Base-by-base conservation (phyloP, 441 rosid species). In the Erysimum pusillum region DNA sequence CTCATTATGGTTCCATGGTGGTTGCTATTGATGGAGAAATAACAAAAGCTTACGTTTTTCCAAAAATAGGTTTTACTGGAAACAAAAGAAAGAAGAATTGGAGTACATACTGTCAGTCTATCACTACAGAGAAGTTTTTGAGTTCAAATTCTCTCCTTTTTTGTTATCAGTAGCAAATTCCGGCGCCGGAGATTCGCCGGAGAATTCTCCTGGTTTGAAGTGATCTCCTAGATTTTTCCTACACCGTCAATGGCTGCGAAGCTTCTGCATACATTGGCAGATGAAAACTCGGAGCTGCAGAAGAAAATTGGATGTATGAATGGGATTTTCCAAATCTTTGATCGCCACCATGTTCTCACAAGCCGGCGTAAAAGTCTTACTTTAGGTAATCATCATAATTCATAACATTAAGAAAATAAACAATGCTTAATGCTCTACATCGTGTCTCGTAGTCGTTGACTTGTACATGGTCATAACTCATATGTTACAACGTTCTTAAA, bases 281-380 rank as follows among this genome's bases (percentile, higher is more conserved):
- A 92, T 83, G 98, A 95, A 18, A 91, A 89, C 78, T 86, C 93
- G 36, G 97, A 91, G 79, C 83, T 95, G 82, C 92, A 89, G 87
- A 93, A 86, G 88, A 93, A 88, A 78, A 87, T 93, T 17, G 99
- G 99, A 75, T 95, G 99, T 85, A 90, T 95, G 94, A 90, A 87
- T 53, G 97, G 96, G 74, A 83, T 91, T 76, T 86, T 90, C 65
- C 99, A 95, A 83, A 76, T 95, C 61, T 92, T 95, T 77, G 98
- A 93, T 85, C 90, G 93, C n/a, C 89, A 85, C 35, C 88, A 83
- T 20, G 69, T 83, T 76, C 68, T 93, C 46, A 69, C 86, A 25
- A 76, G 83, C 28, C 83, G 90, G 81, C 91, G 87, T 25, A 84
- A 81, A 83, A 90, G 85, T 82, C 91, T 87, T 80, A 86, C 88